phyloP scores from a whole-genome alignment of 2,329 filamentous ascomycete species.

The Talaromyces sp. region DNA sequence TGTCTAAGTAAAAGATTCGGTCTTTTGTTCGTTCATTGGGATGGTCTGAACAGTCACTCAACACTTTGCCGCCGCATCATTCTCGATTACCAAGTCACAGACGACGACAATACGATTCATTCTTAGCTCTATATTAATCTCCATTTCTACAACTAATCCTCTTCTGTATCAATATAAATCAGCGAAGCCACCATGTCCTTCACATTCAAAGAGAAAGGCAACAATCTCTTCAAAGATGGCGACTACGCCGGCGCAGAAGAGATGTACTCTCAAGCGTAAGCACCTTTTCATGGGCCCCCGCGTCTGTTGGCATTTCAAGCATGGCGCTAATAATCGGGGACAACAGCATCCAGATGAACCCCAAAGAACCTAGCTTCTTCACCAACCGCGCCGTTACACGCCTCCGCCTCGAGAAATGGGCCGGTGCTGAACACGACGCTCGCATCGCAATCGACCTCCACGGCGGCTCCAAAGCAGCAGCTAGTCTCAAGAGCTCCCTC shows the following conservation, averaged over 20 bases:
- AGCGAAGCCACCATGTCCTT: slow-evolving; percentile 20
- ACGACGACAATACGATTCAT: neutral
- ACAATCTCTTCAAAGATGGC: slow-evolving; percentile 45
- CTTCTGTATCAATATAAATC: neutral
- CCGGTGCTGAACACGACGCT: slow-evolving; percentile 74
- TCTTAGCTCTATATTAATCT: neutral
- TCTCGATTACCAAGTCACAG: neutral
- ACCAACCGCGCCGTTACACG: slow-evolving; percentile 86
- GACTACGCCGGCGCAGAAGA: slow-evolving; percentile 46
- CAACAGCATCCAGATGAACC: slow-evolving; percentile 69
- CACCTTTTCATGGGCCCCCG: neutral
- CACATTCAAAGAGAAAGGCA: slow-evolving; percentile 44
- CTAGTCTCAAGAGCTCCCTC: slow-evolving; percentile 76
- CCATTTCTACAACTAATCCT: neutral
- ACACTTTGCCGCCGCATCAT: neutral
- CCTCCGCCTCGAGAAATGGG: slow-evolving; percentile 68
- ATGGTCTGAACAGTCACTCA: neutral
- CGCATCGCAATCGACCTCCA: slow-evolving; percentile 67
- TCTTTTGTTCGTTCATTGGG: neutral
- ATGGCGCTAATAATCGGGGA: neutral
- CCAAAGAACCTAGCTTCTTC: slow-evolving; percentile 73
- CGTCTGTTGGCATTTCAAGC: neutral
- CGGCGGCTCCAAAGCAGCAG: slow-evolving; percentile 42
- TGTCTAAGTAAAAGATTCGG: neutral
- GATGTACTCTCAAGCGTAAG: slow-evolving; percentile 46